Base-by-base conservation (phyloP, 192 early-diverging fungal genomes). In the Bifiguratus adelaidae region DNA sequence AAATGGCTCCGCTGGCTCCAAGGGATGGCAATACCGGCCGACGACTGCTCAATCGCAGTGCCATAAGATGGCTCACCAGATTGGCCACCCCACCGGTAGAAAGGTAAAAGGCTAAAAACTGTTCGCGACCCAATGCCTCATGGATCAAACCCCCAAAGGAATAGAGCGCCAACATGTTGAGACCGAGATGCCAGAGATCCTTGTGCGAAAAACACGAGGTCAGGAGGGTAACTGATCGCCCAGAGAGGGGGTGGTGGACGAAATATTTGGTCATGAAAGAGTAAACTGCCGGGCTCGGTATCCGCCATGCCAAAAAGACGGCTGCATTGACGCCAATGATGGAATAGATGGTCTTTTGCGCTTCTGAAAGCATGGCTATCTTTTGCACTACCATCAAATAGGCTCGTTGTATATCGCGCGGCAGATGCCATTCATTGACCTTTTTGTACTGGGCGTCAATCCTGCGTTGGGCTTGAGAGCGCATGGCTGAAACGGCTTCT, bases 1-100 rank as follows among this genome's bases (percentile, higher is more conserved):
- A 92, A 11, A 91, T 58, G 2, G 86, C 89, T 0, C 90, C 90
- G 50, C 77, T 83, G 18, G 92, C 92, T 16, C 92, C 92, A 27
- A 95, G 59, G 15, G 74, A 71, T 2, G 85, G 79, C 30, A 79
- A 48, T 8, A 83, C 67, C 3, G 48, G 50, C 30, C 32, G 59
- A 44, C 37, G 57, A 37, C 53, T 59, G 36, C 56, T 56, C 27
- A 56, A 63, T 6, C 60, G 46, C 23, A 80, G 41, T 7, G 69
- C 68, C 9, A 69, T 46, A 1, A 76, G 20, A 53, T 91, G 91
- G 19, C 80, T 83, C 0, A 67, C 77, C 7, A 88, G 43, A 8
- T 77, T 76, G 1, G 88, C 72, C 0, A 73, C 27, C n/a, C 80
- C 63, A 29, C 74, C 88, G 0, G 85, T 73, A 0, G 82, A 67